These are phyloP conservation scores for Calendula officinalis DNA, from an alignment of 129 eudicot genomes.

Conservation along the genomic window DNA sequence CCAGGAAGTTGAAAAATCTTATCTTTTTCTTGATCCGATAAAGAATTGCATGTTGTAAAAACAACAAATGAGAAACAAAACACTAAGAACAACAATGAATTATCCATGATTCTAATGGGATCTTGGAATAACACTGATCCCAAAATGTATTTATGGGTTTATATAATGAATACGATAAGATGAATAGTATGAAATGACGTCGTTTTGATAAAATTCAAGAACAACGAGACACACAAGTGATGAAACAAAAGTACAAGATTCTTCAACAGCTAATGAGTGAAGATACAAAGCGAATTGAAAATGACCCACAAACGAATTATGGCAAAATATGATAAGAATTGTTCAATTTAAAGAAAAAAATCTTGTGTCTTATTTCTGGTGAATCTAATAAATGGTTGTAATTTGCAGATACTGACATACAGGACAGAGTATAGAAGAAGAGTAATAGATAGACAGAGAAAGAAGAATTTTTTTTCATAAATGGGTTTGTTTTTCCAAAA, in stretches of 20 bases:
- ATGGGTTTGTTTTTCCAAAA: too few relatives aligned
- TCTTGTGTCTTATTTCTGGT: not conserved
- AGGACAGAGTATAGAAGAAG: constrained; percentile 1
- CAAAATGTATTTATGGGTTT: constrained; percentile 24
- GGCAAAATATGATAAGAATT: constrained; percentile 13
- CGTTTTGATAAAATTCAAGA: constrained; percentile 16
- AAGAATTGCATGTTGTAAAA: constrained; percentile 47
- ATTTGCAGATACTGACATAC: constrained; percentile 3
- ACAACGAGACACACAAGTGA: constrained; percentile 21
- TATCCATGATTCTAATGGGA: constrained; percentile 49
- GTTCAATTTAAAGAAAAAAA: constrained; percentile 7
- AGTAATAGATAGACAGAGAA: constrained; percentile 13
- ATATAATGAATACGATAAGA: constrained; percentile 6
- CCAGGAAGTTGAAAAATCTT: constrained; percentile 78
- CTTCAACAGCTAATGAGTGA: constrained; percentile 20
- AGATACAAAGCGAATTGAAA: constrained; percentile 21
- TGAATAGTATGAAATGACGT: constrained; percentile 11
- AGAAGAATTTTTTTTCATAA: too few relatives aligned
- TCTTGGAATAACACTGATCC: constrained; percentile 31
- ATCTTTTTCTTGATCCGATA: constrained; percentile 68
- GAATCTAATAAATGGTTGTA: constrained; percentile 27
- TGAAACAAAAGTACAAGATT: constrained; percentile 23
- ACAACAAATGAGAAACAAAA: constrained; percentile 28
- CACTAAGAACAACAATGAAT: constrained; percentile 23
- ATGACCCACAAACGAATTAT: constrained; percentile 26